phyloP scores from a whole-genome alignment of 257 asterid species.

The Solanum paucissectum region DNA sequence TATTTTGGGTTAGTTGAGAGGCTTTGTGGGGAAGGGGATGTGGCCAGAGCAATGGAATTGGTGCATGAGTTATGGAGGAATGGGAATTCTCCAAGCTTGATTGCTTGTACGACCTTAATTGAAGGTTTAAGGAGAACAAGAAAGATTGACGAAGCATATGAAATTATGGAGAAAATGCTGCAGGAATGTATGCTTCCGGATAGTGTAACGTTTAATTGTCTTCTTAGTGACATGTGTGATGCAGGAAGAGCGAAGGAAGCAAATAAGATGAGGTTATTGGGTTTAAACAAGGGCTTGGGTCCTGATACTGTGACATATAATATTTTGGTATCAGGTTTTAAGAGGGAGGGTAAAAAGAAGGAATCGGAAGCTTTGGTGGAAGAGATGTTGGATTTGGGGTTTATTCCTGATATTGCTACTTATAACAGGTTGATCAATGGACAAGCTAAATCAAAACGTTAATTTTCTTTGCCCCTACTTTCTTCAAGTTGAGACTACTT shows the following conservation, averaged over 20 bases:
- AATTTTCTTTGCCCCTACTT: not conserved
- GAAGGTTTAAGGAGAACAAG: constrained; percentile 49
- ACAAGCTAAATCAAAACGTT: constrained; percentile 31
- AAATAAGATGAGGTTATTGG: constrained; percentile 61
- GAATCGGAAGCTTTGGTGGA: constrained; percentile 68
- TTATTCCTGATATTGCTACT: constrained; percentile 65
- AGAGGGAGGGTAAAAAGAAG: constrained; percentile 52
- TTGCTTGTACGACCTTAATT: constrained; percentile 59
- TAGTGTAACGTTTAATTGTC: constrained; percentile 69
- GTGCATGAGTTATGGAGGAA: constrained; percentile 59
- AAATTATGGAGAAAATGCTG: constrained; percentile 48
- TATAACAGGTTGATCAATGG: constrained; percentile 61
- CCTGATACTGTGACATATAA: constrained; percentile 64
- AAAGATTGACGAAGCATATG: constrained; percentile 27
- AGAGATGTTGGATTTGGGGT: constrained; percentile 88
- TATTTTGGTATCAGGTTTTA: constrained; percentile 59
- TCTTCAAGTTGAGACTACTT: not conserved
- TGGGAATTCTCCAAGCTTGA: constrained; percentile 47
- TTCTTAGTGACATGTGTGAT: constrained; percentile 57
- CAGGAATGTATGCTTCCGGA: constrained; percentile 47
- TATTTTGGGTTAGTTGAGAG: constrained; percentile 40
- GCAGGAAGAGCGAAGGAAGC: constrained; percentile 56
- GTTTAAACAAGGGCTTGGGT: constrained; percentile 54
- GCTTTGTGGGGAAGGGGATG: constrained; percentile 39
- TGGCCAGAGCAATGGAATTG: constrained; percentile 37